Percentiles rank a stretch among this genome's conserved stretches.
These are phyloP conservation scores for Talaromyces sp. DNA, from an alignment of 2,329 filamentous ascomycete genomes.

Conservation along the genomic window DNA sequence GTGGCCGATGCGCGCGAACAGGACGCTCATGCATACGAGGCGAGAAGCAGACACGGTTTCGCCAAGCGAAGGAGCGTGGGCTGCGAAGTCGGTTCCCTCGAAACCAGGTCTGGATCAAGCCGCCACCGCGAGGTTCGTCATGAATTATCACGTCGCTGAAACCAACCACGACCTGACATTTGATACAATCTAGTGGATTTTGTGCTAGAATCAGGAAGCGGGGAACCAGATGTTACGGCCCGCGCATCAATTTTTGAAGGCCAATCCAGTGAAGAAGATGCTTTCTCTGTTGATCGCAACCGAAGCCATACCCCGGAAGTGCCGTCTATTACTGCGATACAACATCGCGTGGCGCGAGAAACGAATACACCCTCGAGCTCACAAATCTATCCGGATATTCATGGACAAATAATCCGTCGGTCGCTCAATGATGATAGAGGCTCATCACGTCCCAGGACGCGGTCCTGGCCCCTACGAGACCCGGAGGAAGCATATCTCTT, in stretches of 20 bases:
- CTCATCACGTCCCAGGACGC: conserved; percentile 4
- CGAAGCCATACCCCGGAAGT: neutral
- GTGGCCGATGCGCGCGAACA: conserved; percentile 22
- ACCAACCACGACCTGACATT: conserved; percentile 7
- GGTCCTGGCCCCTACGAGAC: conserved; percentile 23
- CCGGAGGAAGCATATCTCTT: conserved; percentile 20
- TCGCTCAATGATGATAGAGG: neutral
- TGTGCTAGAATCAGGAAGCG: conserved; percentile 24
- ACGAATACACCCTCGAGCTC: neutral
- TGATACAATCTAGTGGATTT: conserved; percentile 18
- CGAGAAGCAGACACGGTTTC: conserved; percentile 15
- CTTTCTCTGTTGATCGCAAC: neutral
- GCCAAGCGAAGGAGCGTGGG: conserved; percentile 11
- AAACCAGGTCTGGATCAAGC: conserved; percentile 26
- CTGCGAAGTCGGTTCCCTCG: conserved; percentile 21
- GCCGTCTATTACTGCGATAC: neutral
- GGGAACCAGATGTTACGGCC: conserved; percentile 7
- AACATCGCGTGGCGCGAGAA: neutral
- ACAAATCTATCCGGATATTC: neutral
- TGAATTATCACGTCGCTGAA: neutral
- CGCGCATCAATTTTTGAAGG: neutral
- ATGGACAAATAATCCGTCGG: neutral
- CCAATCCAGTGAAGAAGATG: neutral
- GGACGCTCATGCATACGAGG: conserved; percentile 18
- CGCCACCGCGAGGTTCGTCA: conserved; percentile 24